These are phyloP conservation scores for Phoma herbarum DNA, from an alignment of 2,329 filamentous ascomycete genomes.

Conservation along the genomic window DNA sequence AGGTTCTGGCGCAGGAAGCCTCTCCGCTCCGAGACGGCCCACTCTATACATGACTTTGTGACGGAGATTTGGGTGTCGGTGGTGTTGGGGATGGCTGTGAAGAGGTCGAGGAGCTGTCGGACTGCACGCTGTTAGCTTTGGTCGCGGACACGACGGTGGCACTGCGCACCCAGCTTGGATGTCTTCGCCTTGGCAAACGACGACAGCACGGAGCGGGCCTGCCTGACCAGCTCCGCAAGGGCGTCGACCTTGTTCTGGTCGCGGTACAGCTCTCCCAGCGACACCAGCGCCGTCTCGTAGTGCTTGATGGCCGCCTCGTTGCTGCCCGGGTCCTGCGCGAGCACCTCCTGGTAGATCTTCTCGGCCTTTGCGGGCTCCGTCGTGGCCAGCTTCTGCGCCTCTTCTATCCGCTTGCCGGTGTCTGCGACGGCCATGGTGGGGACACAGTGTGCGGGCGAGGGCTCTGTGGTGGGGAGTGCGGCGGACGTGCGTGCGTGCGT, in stretches of 20 bases:
- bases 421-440: conserved; percentile 52
- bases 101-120: conserved; percentile 94
- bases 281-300: conserved; percentile 89
- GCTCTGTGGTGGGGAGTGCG: conserved; percentile 4
- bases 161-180: conserved; percentile 82
- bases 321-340: conserved; percentile 82
- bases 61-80: conserved; percentile 93
- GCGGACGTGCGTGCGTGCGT: not conserved
- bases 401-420: conserved; percentile 75
- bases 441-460: not conserved
- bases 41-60: conserved; percentile 99
- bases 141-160: no score
- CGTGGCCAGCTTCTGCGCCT: conserved; percentile 86
- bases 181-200: conserved; percentile 99
- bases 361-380: conserved; percentile 85
- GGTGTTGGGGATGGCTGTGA: conserved; percentile 91
- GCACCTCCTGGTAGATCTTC: conserved; percentile 86
- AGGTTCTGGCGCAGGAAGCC: conserved; percentile 98
- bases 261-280: conserved; percentile 89
- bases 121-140: conserved; percentile 63
- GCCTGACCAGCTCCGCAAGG: conserved; percentile 87
- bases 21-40: conserved; percentile 92
- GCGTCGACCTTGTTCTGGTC: conserved; percentile 85
- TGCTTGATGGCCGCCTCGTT: conserved; percentile 88
- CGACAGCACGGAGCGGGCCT: conserved; percentile 88